Conservation (phyloP, 2,329 filamentous ascomycete species). For the Aspergillus latus region DNA sequence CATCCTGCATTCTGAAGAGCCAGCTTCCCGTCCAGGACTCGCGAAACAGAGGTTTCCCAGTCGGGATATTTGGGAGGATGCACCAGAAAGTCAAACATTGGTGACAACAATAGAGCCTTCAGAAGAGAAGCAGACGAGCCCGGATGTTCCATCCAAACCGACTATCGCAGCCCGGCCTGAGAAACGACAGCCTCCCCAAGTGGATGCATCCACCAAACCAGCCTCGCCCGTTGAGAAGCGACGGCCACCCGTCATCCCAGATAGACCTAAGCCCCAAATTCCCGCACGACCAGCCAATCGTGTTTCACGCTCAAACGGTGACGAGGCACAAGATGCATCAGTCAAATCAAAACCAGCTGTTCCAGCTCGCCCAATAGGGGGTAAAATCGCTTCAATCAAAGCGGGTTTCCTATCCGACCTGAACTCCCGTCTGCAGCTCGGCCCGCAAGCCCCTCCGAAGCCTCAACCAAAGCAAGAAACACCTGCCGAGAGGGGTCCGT, state of each 20-base stretch:
- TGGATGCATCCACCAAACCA: conserved; percentile 36
- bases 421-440: conserved; percentile 82
- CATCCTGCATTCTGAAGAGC: conserved; percentile 32
- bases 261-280: conserved; percentile 64
- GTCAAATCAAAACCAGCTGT: conserved; percentile 78
- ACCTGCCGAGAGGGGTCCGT: conserved; percentile 71
- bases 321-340: conserved; percentile 30
- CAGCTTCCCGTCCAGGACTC: conserved; percentile 51
- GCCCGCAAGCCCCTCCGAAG: conserved; percentile 70
- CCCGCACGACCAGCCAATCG: conserved; percentile 65
- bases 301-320: conserved; percentile 32
- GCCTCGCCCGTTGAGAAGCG: conserved; percentile 51
- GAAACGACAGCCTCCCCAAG: conserved; percentile 34
- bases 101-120: conserved; percentile 65
- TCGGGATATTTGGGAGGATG: conserved; percentile 92
- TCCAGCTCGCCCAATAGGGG: conserved; percentile 72
- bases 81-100: conserved; percentile 76
- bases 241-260: conserved; percentile 56
- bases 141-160: conserved; percentile 35
- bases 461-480: conserved; percentile 66
- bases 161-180: conserved; percentile 35
- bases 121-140: conserved; percentile 52
- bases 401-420: conserved; percentile 91
- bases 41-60: conserved; percentile 76
- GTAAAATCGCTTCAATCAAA: conserved; percentile 88